These are phyloP conservation scores for Ettlia oleoabundans DNA, from an alignment of 139 green algal species.

Conservation along the genomic window DNA sequence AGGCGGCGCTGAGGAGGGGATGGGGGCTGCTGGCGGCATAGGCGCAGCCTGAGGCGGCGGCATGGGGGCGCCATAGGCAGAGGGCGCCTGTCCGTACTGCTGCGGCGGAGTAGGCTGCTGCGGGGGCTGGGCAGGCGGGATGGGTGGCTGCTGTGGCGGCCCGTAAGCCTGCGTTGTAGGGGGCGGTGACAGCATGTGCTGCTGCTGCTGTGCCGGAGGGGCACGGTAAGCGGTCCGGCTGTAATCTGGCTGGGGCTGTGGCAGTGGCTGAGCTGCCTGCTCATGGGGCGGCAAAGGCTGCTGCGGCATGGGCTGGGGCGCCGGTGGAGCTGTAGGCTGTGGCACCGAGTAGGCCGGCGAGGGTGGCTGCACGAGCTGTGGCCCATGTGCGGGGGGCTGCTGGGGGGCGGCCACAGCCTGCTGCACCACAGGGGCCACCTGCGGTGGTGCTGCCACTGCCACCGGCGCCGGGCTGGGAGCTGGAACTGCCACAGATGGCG, in stretches of 20 bases:
- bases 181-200: neutral
- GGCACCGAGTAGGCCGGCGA: neutral
- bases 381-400: too few relatives aligned
- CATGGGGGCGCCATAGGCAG: neutral
- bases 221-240: neutral
- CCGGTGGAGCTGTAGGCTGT: constrained; percentile 3
- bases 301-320: constrained; percentile 13
- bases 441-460: neutral
- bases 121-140: neutral
- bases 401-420: neutral
- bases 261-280: neutral
- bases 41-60: constrained; percentile 12
- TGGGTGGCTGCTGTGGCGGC: neutral
- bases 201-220: neutral
- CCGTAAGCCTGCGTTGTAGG: neutral
- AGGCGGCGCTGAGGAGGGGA: neutral
- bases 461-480: neutral
- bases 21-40: constrained; percentile 9
- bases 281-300: neutral
- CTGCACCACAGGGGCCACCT: neutral
- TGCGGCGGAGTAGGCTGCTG: neutral
- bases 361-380: neutral
- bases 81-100: constrained; percentile 5
- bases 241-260: neutral
- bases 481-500: neutral